Base-by-base conservation (phyloP, 2,329 filamentous ascomycete species). In the Cercospora canescens region DNA sequence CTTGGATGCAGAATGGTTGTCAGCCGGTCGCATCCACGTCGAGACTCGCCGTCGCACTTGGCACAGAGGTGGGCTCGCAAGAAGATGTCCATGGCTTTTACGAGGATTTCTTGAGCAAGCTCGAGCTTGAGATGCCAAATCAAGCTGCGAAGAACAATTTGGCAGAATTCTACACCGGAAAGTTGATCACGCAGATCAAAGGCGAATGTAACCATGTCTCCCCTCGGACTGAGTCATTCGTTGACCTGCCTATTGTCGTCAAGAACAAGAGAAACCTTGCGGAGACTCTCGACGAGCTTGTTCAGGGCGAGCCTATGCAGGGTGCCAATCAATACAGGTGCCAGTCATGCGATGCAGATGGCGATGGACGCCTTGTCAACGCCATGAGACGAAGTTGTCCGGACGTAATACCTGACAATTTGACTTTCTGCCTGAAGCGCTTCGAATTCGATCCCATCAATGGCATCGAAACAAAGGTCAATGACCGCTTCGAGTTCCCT, bases 11-110 rank as follows among this genome's bases (percentile, higher is more conserved):
- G 79, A 89, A 93, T 70, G 92, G 90, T 58, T 89, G 89, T 71
- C 85, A 86, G 37, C 91, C 90, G 70, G 90, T 83, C 65, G 85
- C 94, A 21, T 91, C 95, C 68, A 91, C 95, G 0, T 83, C 85
- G 59, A 83, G 83, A 1, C 89, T 96, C 68, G 91, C 95, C 14
- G 84, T 84, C 35, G 89, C 88, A 45, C 92, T 98, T 73, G 84
- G 87, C 16, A 96, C 99, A 69, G 93, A 98, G 77, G 89, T 96
- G 28, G 88, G 89, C 63, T 88, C 91, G 66, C 95, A 99, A 78
- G 98, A 99, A 92, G 95, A 99, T 76, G 95, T 97, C 5, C 95
- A 98, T 72, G 94, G 97, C 76, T 99, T 98, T 76, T 98, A 96
- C 81, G 97, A 95, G 74, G 85, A 97, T 4, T 85, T 99, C 0